These are phyloP conservation scores for Lachnellula suecica DNA, from an alignment of 2,329 filamentous ascomycete genomes.

Conservation along the genomic window DNA sequence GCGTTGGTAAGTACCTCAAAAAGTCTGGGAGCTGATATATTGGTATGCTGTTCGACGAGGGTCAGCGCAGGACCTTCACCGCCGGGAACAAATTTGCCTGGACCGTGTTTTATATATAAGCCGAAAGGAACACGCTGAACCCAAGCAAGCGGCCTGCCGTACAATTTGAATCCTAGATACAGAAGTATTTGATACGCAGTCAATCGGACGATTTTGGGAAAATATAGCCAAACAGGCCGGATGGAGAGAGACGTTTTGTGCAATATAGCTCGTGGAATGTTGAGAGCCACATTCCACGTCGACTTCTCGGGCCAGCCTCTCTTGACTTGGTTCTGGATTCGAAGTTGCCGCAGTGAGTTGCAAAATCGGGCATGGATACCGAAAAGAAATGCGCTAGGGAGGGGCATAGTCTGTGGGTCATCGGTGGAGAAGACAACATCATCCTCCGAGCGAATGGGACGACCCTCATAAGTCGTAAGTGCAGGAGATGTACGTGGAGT, in stretches of 20 bases:
- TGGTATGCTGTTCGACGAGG: conserved; percentile 4
- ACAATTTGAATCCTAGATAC: not conserved
- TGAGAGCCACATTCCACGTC: not conserved
- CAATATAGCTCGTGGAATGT: not conserved
- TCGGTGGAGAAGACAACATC: not conserved
- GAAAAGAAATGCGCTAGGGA: conserved; percentile 6
- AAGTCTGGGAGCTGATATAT: conserved; percentile 5
- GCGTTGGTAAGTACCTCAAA: conserved; percentile 1
- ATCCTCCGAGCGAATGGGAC: not conserved
- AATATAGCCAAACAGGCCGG: not conserved
- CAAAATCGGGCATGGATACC: conserved; percentile 3
- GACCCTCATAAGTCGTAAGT: not conserved
- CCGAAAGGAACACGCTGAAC: conserved; percentile 6
- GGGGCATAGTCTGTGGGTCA: not conserved
- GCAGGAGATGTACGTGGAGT: not conserved
- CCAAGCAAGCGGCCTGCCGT: not conserved
- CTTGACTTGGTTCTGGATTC: not conserved
- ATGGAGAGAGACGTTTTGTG: not conserved
- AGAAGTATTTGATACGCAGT: conserved; percentile 3
- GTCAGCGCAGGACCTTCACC: conserved; percentile 3
- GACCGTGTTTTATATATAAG: conserved; percentile 9
- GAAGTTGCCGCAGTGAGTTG: conserved; percentile 1
- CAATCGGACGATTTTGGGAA: not conserved
- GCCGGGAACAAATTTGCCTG: not conserved
- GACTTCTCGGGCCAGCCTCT: not conserved